These are phyloP conservation scores for Ceratobasidium sp. DNA, from an alignment of 1,284 basidiomycete species.

Conservation along the genomic window DNA sequence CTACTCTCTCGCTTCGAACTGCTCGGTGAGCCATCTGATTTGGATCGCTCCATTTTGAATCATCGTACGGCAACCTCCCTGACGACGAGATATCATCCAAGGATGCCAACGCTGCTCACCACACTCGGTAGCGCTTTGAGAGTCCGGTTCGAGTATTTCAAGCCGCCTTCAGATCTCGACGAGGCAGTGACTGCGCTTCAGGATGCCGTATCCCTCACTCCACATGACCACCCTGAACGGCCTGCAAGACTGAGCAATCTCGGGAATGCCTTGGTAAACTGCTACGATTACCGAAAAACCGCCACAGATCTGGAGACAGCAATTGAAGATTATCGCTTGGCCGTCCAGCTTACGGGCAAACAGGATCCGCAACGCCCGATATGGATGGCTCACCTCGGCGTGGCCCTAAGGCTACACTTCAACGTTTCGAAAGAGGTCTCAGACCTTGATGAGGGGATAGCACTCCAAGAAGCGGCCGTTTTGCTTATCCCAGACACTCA, in stretches of 20 bases:
- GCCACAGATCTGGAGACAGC: neutral
- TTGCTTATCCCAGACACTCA: neutral
- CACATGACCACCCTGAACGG: neutral
- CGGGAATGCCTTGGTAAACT: neutral
- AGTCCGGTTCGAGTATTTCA: neutral
- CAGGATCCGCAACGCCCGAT: neutral
- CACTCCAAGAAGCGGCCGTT: neutral
- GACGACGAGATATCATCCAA: neutral
- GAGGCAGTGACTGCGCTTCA: neutral
- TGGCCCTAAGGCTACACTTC: neutral
- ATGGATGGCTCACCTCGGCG: neutral
- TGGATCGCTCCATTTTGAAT: neutral
- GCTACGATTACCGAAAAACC: neutral
- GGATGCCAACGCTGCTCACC: neutral
- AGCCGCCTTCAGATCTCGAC: neutral
- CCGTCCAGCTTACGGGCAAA: neutral
- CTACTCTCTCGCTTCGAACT: neutral
- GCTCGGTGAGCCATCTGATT: neutral
- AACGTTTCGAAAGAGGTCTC: neutral
- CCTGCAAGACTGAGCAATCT: neutral
- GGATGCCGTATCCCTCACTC: constrained; percentile 11
- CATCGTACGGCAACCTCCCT: neutral
- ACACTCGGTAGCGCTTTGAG: neutral
- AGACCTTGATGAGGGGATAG: neutral
- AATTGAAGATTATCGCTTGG: neutral